These are phyloP conservation scores for Stentor coeruleus DNA, from an alignment of 73 alveolate genomes.

Conservation along the genomic window DNA sequence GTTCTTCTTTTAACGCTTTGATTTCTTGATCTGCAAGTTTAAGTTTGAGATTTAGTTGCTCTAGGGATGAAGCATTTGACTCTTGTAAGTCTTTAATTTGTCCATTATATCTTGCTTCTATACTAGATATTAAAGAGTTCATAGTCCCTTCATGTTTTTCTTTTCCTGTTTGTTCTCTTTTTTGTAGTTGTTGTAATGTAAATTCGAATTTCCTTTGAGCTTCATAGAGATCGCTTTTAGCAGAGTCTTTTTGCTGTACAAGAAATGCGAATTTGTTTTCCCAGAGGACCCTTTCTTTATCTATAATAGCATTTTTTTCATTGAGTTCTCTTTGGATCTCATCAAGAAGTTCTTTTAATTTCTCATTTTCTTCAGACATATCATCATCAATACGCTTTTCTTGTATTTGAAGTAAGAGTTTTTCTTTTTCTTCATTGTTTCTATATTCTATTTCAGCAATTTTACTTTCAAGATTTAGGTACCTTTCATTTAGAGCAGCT, in stretches of 20 bases:
- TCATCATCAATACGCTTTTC: neutral
- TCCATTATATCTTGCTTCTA: conserved; percentile 1
- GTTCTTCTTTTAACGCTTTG: neutral
- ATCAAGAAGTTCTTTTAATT: neutral
- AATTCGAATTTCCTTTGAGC: conserved; percentile 23
- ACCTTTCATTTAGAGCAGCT: neutral
- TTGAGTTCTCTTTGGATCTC: conserved; percentile 9
- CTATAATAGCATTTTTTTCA: neutral
- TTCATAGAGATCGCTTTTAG: conserved; percentile 14
- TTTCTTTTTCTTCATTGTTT: neutral
- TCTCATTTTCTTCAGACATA: neutral
- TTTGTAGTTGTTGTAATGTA: conserved; percentile 20
- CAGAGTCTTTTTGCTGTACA: conserved; percentile 11
- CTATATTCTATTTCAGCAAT: neutral
- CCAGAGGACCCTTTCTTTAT: conserved; percentile 28
- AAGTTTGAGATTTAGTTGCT: neutral
- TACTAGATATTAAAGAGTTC: neutral
- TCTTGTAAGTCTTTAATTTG: conserved; percentile 26
- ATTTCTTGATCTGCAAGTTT: neutral
- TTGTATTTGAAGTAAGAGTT: neutral
- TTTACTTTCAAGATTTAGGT: neutral
- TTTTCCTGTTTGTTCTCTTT: conserved; percentile 15
- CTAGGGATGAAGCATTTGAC: neutral
- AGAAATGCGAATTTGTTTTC: conserved; percentile 24
- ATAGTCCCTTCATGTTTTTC: conserved; percentile 22